phyloP scores from a whole-genome alignment of 228 moss, liverwort and hornwort genomes.

The Sphagnum fallax region DNA sequence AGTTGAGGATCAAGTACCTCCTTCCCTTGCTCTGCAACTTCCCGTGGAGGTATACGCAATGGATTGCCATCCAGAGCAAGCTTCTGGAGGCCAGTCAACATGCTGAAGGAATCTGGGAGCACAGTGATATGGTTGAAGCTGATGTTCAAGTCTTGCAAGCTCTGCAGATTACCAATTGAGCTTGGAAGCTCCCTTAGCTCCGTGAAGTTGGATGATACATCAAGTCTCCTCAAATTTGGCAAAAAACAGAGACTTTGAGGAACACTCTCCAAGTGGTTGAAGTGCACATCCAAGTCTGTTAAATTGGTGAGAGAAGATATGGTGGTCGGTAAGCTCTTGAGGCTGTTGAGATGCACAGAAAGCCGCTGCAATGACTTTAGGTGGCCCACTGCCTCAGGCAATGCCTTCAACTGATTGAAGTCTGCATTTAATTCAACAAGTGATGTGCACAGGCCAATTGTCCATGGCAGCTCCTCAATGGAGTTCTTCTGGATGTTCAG shows the following conservation, averaged over 20 bases:
- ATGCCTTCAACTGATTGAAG: slow-evolving; percentile 74
- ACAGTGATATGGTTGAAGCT: slow-evolving; percentile 51
- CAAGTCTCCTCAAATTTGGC: slow-evolving; percentile 51
- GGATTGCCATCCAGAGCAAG: slow-evolving; percentile 60
- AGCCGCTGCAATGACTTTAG: slow-evolving; percentile 48
- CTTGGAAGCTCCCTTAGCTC: slow-evolving; percentile 56
- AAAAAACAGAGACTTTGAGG: slow-evolving; percentile 71
- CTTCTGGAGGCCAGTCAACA: slow-evolving; percentile 67
- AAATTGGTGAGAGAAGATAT: slow-evolving; percentile 65
- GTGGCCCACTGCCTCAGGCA: slow-evolving; percentile 77
- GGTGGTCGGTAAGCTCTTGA: slow-evolving; percentile 74
- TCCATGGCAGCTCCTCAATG: slow-evolving; percentile 74
- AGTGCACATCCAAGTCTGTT: slow-evolving; percentile 59
- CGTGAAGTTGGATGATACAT: slow-evolving; percentile 77
- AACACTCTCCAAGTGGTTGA: slow-evolving; percentile 62
- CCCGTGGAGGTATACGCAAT: slow-evolving; percentile 56
- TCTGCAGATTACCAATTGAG: slow-evolving; percentile 65
- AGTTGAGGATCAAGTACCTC: slow-evolving; percentile 21
- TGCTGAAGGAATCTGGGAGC: slow-evolving; percentile 68
- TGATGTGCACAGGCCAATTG: slow-evolving; percentile 66
- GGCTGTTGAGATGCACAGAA: slow-evolving; percentile 57
- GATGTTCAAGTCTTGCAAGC: slow-evolving; percentile 68
- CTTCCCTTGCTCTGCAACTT: slow-evolving; percentile 48
- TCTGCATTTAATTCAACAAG: slow-evolving; percentile 67
- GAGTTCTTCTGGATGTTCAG: slow-evolving; percentile 63